Evolutionary conservation across 179 eudicot species (phyloP).

Genomic region (Monotropa hypopitys): DNA sequence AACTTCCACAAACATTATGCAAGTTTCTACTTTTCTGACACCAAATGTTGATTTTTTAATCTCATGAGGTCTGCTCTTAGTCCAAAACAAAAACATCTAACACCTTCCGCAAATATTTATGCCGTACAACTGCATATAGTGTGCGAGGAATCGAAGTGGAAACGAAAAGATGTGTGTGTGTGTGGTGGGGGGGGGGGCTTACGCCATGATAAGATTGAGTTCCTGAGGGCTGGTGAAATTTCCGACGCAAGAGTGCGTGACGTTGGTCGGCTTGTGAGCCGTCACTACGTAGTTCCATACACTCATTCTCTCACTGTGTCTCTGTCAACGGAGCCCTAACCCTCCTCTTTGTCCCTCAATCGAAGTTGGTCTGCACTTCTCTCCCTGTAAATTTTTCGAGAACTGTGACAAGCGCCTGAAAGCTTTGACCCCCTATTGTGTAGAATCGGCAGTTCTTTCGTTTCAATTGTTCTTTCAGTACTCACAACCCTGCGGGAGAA

Average conservation of each 20-base stretch:
- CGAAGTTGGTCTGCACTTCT: background rate
- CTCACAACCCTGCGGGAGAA: background rate
- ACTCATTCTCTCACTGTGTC: conserved; percentile 41
- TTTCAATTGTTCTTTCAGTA: background rate
- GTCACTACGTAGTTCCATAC: conserved; percentile 89
- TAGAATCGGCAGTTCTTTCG: background rate
- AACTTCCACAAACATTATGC: background rate
- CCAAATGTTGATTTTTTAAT: background rate
- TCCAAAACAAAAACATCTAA: background rate
- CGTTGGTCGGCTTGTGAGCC: conserved; percentile 97
- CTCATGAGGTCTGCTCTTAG: background rate
- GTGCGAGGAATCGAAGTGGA: background rate
- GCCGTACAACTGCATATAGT: background rate
- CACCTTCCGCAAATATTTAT: background rate
- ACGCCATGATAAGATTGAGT: conserved; percentile 89
- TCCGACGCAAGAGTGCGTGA: conserved; percentile 93
- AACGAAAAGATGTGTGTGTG: conserved; percentile 2
- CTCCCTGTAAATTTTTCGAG: background rate
- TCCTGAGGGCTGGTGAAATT: conserved; percentile 85
- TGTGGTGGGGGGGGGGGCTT: conserved; percentile 7
- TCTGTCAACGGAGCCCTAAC: conserved; percentile 8
- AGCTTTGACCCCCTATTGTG: background rate
- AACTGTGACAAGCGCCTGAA: background rate
- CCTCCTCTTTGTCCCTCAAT: background rate
- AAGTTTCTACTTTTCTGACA: background rate